Evolutionary conservation across 1,284 basidiomycete species (phyloP).

Genomic region (Marasmius tenuissimus): DNA sequence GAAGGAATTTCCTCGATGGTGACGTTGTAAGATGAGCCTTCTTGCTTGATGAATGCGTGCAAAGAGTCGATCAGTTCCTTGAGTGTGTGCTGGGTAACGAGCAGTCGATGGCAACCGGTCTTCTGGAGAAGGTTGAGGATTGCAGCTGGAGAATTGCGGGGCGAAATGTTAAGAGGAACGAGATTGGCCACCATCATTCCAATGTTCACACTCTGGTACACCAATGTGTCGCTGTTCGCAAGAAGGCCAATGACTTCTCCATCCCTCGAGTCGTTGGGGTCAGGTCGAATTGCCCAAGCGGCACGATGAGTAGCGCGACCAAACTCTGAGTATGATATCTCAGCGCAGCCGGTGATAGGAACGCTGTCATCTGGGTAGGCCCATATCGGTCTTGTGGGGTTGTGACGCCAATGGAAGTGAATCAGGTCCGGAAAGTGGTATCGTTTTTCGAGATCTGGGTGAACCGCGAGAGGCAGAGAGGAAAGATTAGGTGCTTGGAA

Average conservation of each 20-base stretch:
- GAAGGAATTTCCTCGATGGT: slow-evolving; percentile 30
- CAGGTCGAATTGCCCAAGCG: background rate
- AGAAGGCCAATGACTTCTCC: slow-evolving; percentile 26
- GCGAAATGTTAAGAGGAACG: slow-evolving; percentile 32
- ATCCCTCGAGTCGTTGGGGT: slow-evolving; percentile 1
- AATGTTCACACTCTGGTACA: slow-evolving; percentile 29
- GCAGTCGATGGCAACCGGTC: slow-evolving; percentile 27
- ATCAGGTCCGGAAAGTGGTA: slow-evolving; percentile 7
- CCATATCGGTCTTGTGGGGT: slow-evolving; percentile 2
- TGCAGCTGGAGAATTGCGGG: slow-evolving; percentile 33
- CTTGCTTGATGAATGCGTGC: slow-evolving; percentile 15
- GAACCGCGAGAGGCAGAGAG: background rate
- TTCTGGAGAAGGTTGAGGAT: slow-evolving; percentile 30
- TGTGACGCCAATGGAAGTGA: slow-evolving; percentile 1
- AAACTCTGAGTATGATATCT: slow-evolving; percentile 8
- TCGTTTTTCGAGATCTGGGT: slow-evolving; percentile 7
- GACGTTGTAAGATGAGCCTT: slow-evolving; percentile 17
- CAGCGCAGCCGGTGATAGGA: background rate
- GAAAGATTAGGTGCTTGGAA: background rate
- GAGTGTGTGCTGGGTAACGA: slow-evolving; percentile 28
- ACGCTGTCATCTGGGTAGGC: slow-evolving; percentile 1
- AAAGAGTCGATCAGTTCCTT: slow-evolving; percentile 24
- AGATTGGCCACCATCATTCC: slow-evolving; percentile 23
- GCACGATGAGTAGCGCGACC: slow-evolving; percentile 8
- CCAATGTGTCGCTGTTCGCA: slow-evolving; percentile 27